These are phyloP conservation scores for Pleurozium schreberi DNA, from an alignment of 225 moss, liverwort and hornwort species.

Conservation along the genomic window DNA sequence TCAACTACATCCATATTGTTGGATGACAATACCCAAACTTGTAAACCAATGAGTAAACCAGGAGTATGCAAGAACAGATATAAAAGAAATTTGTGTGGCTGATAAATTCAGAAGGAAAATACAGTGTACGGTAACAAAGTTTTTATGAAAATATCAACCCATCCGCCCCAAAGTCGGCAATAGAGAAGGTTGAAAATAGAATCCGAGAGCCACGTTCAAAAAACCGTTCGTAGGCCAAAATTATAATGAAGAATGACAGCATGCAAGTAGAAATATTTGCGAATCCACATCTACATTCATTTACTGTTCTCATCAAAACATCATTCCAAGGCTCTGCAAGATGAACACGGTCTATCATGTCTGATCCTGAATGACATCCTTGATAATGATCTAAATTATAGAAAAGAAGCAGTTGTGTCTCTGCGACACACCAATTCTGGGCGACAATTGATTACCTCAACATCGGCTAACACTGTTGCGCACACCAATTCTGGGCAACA, in stretches of 20 bases:
- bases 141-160: slow-evolving; percentile 10
- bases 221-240: neutral
- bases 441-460: slow-evolving; percentile 2
- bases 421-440: neutral
- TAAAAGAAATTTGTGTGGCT: neutral
- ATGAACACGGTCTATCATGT: neutral
- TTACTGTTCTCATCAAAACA: slow-evolving; percentile 2
- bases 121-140: neutral
- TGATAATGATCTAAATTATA: slow-evolving; percentile 10
- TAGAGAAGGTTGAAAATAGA: neutral
- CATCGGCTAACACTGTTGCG: neutral
- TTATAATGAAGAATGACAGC: slow-evolving; percentile 14
- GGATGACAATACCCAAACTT: neutral
- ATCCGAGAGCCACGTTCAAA: neutral
- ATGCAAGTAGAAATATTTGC: neutral
- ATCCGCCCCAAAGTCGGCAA: neutral
- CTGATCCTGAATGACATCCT: slow-evolving; percentile 6
- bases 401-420: slow-evolving; percentile 2
- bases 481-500: slow-evolving; percentile 6
- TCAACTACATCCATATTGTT: neutral
- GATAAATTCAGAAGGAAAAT: neutral
- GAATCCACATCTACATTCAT: slow-evolving; percentile 11
- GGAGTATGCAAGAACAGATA: neutral
- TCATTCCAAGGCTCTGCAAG: neutral
- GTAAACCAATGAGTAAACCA: neutral